phyloP scores from a whole-genome alignment of 768 basidiomycete species.

The Auriculariales sp. region DNA sequence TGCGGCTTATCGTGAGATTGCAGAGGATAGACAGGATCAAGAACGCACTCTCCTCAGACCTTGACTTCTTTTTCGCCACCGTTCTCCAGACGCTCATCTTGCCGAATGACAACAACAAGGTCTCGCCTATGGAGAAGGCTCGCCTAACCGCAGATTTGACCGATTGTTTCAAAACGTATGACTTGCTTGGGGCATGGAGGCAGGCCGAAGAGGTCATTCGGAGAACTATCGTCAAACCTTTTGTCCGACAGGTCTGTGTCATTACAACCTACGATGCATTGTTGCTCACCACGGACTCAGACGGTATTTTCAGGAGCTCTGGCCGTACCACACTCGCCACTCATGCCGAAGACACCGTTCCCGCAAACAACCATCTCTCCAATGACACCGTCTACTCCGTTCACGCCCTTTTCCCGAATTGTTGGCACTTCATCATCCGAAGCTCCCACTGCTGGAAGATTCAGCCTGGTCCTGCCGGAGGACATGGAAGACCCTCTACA shows the following conservation, averaged over 20 bases:
- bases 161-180: conserved; percentile 71
- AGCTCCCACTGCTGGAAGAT: conserved; percentile 14
- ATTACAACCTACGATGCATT: background rate
- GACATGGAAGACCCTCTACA: conserved; percentile 55
- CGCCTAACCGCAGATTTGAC: conserved; percentile 52
- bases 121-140: conserved; percentile 34
- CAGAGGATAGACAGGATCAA: conserved; percentile 78
- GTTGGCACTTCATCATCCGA: conserved; percentile 14
- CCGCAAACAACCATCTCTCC: conserved; percentile 28
- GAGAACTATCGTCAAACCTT: conserved; percentile 53
- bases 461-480: conserved; percentile 41
- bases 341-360: conserved; percentile 65
- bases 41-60: conserved; percentile 70
- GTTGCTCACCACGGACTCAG: conserved; percentile 23
- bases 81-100: conserved; percentile 33
- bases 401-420: conserved; percentile 33
- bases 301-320: conserved; percentile 63
- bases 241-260: conserved; percentile 53
- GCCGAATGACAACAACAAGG: conserved; percentile 23
- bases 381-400: conserved; percentile 39
- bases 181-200: conserved; percentile 64
- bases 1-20: background rate
- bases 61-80: conserved; percentile 66
- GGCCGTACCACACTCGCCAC: conserved; percentile 53
- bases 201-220: conserved; percentile 82